Base-by-base conservation (phyloP, 202 grass and related monocot genomes). In the Brachypodium distachyon region DNA sequence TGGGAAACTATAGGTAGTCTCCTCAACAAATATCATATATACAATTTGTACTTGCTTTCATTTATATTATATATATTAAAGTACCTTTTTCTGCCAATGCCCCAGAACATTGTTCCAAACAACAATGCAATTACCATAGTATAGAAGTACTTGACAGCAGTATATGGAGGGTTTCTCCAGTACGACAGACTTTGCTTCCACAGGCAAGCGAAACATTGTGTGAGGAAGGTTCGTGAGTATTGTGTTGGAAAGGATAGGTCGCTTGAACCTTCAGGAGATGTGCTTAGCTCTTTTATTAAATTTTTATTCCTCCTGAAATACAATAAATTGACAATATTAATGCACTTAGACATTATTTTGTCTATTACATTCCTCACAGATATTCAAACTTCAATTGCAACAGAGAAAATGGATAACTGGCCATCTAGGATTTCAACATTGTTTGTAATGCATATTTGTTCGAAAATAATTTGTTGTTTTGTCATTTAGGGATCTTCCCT, bases 91-190 rank as follows among this genome's bases (percentile, higher is more conserved):
- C 67, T 85, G n/a, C 92, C 92, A 55, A 91, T 73, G 37, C 82
- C 86, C 88, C 88, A 95, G 73, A 95, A 95, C 70, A 91, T 89
- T 38, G 88, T 95, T 84, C 92, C 92, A 63, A 91, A 95, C 40
- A 91, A 48, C 80, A 95, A 79, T 4, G 88, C 92, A 28, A 95
- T 91, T 23, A 95, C 5, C 43, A 51, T 84, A 31, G 92, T 95
- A 39, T 87, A 95, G 80, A 87, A 95, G 77, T 89, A 87, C 44
- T 90, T 90, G 77, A 88, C 85, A 61, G 85, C 87, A 55, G 87
- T 94, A 64, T 94, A 90, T 70, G 88, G 84, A 81, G 91, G 87
- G 70, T 87, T 90, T 82, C 88, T 86, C 87, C 85, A 90, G 23
- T 94, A 94, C 74, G 92, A 95, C 49, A 87, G 49, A 26, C 67